Conservation (phyloP, 352 stramenopile genomes). For the Blastocystis sp. region DNA sequence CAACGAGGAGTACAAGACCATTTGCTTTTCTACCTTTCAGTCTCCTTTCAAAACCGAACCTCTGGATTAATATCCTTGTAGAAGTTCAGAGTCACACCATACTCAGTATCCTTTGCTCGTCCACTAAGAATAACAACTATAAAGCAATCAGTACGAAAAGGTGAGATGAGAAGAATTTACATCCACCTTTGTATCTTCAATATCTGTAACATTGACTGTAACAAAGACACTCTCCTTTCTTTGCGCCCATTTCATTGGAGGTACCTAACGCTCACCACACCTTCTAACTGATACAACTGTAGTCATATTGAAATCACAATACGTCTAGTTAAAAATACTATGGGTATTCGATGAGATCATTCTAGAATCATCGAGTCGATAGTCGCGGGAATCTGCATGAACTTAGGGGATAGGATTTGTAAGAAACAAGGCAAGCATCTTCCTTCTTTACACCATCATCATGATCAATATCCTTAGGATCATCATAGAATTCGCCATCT, state of each 20-base stretch:
- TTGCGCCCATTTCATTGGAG: constrained; percentile 62
- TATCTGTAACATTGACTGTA: constrained; percentile 9
- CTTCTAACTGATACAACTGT: not conserved
- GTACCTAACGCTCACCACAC: constrained; percentile 9
- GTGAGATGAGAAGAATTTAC: constrained; percentile 1
- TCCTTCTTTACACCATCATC: constrained; percentile 17
- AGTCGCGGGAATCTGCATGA: not conserved
- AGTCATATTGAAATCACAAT: constrained; percentile 12
- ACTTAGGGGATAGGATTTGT: too few species aligned
- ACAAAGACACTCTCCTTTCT: constrained; percentile 31
- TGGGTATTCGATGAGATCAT: constrained; percentile 9
- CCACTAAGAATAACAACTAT: constrained; percentile 7
- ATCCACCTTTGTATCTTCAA: constrained; percentile 38
- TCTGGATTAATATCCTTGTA: constrained; percentile 40
- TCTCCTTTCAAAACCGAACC: not conserved
- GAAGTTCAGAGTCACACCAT: constrained; percentile 34
- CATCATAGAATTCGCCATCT: constrained; percentile 65
- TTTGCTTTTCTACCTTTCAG: constrained; percentile 22
- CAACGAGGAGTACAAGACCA: constrained; percentile 26
- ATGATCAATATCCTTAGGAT: constrained; percentile 60
- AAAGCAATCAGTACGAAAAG: constrained; percentile 9
- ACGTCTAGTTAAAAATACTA: not conserved
- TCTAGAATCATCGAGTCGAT: constrained; percentile 12
- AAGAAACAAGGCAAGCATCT: too few species aligned
- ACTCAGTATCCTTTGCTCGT: constrained; percentile 31